A percentile compares a stretch with the other conserved stretches of the same genome.
Evolutionary conservation across 108 stramenopile genomes (phyloP).

Genomic region (Schizochytrium sp.): DNA sequence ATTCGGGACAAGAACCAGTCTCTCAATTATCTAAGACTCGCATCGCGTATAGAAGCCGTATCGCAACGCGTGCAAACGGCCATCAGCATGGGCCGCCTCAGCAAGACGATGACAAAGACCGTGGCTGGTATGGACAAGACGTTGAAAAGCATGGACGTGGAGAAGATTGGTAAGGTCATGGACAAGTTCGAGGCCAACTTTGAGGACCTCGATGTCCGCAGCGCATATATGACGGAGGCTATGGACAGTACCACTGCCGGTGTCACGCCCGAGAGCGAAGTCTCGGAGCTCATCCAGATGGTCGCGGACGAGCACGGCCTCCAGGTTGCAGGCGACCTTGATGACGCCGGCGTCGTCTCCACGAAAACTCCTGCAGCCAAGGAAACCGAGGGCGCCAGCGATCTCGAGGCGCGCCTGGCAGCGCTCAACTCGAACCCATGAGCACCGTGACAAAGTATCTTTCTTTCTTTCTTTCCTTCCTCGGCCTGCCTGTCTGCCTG

Average conservation of each 20-base stretch:
- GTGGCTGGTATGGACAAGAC: conserved; percentile 86
- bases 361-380: conserved; percentile 53
- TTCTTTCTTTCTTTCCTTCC: not conserved
- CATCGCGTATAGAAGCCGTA: conserved; percentile 85
- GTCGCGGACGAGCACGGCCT: conserved; percentile 76
- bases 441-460: not conserved
- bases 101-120: conserved; percentile 75
- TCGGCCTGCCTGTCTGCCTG: not conserved
- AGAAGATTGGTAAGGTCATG: conserved; percentile 79
- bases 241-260: conserved; percentile 90
- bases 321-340: conserved; percentile 79
- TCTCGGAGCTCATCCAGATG: conserved; percentile 69
- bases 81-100: conserved; percentile 86
- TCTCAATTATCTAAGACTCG: conserved; percentile 77
- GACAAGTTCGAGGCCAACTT: conserved; percentile 97
- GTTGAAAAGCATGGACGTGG: conserved; percentile 75
- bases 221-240: conserved; percentile 84
- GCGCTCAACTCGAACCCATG: not conserved
- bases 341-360: conserved; percentile 71
- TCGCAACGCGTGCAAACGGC: conserved; percentile 86
- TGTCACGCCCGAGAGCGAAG: conserved; percentile 87
- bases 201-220: conserved; percentile 89
- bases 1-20: conserved; percentile 97
- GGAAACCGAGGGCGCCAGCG: conserved; percentile 3
- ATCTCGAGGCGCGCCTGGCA: conserved; percentile 20